Percentiles rank a stretch among this genome's conserved stretches.
Conservation (phyloP, 176 grass and related monocot species). For the Raddia guianensis region DNA sequence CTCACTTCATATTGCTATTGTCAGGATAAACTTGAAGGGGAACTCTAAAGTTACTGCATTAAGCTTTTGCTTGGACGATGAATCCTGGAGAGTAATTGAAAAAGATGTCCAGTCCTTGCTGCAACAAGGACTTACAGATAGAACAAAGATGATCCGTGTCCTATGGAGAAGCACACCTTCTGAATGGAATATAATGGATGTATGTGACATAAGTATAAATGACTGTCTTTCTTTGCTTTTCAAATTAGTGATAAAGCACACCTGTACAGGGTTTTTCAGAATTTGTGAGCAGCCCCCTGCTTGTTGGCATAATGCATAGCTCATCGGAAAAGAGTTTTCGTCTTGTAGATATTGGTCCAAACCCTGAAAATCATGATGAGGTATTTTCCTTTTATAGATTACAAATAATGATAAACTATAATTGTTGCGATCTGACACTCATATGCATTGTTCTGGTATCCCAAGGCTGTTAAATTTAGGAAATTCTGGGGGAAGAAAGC, state of each 20-base stretch:
- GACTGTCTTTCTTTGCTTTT: conserved; percentile 19
- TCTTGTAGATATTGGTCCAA: conserved; percentile 86
- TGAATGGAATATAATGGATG: conserved; percentile 89
- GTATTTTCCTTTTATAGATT: conserved; percentile 42
- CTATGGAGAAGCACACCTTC: conserved; percentile 87
- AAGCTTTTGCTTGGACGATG: conserved; percentile 81
- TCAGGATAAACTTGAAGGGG: conserved; percentile 87
- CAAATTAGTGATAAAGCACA: conserved; percentile 37
- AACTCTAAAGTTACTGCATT: conserved; percentile 56
- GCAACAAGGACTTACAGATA: conserved; percentile 80
- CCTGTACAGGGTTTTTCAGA: conserved; percentile 78
- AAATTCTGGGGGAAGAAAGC: conserved; percentile 95
- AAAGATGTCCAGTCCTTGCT: conserved; percentile 70
- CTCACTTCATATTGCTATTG: conserved; percentile 39
- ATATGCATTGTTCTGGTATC: conserved; percentile 39
- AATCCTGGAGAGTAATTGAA: conserved; percentile 78
- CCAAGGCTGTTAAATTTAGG: conserved; percentile 73
- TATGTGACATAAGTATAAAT: conserved; percentile 46
- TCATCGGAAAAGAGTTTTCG: conserved; percentile 73
- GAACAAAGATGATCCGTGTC: conserved; percentile 81
- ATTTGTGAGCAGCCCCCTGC: conserved; percentile 67
- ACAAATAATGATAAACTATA: background rate
- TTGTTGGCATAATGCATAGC: conserved; percentile 71
- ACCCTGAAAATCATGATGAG: conserved; percentile 77
- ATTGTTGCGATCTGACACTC: conserved; percentile 1